phyloP scores from a whole-genome alignment of 2,329 filamentous ascomycete genomes.

The Aspergillus phoenicis region DNA sequence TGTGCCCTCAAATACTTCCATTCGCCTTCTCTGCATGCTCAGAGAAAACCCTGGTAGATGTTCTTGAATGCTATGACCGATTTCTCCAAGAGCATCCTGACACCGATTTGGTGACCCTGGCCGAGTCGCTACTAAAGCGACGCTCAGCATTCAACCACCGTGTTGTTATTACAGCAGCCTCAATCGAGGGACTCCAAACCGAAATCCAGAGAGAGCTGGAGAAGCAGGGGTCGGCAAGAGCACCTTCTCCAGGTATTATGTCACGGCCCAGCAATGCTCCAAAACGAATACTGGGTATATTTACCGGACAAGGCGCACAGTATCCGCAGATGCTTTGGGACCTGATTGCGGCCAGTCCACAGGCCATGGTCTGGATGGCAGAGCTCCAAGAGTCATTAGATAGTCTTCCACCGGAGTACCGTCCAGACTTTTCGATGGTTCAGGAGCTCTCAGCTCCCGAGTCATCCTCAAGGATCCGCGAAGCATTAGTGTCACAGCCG shows the following conservation, averaged over 20 bases:
- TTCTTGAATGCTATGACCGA: constrained; percentile 9
- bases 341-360: constrained; percentile 17
- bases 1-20: constrained; percentile 10
- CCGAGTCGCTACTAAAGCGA: background rate
- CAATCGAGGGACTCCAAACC: background rate
- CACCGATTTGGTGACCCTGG: background rate
- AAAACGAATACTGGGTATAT: constrained; percentile 26
- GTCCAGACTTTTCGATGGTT: constrained; percentile 26
- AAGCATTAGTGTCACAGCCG: constrained; percentile 27
- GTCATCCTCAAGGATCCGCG: constrained; percentile 21
- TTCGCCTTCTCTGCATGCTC: constrained; percentile 28
- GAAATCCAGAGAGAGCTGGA: background rate
- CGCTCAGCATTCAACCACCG: background rate
- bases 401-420: constrained; percentile 23
- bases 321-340: constrained; percentile 34
- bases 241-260: background rate
- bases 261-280: background rate
- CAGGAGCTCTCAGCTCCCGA: constrained; percentile 24
- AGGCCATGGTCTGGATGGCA: constrained; percentile 21
- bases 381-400: constrained; percentile 18
- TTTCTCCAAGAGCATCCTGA: background rate
- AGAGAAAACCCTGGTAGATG: constrained; percentile 17
- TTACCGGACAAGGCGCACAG: constrained; percentile 38
- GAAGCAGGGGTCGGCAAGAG: background rate
- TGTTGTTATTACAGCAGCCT: background rate